phyloP scores from a whole-genome alignment of 108 stramenopile species.

The Skeletonema costatum region DNA sequence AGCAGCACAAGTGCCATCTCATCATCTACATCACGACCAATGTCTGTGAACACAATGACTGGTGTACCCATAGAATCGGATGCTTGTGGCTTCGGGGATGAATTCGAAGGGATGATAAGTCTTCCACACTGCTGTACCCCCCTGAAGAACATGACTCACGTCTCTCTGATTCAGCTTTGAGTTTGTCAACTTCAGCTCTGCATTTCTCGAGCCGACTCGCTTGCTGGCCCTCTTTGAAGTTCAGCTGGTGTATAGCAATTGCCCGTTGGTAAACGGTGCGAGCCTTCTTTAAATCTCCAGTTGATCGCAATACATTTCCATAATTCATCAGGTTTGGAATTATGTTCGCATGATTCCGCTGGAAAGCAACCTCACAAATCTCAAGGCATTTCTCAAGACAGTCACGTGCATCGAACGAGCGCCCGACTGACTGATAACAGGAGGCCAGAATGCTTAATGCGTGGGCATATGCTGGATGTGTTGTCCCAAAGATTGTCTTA shows the following conservation, averaged over 20 bases:
- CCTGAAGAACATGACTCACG: too few relatives aligned
- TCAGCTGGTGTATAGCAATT: slow-evolving; percentile 33
- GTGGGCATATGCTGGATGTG: slow-evolving; percentile 52
- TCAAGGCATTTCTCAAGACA: slow-evolving; percentile 48
- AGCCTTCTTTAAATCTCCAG: slow-evolving; percentile 42
- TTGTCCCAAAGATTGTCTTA: slow-evolving; percentile 40
- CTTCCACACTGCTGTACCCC: too few relatives aligned
- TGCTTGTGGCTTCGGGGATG: neutral
- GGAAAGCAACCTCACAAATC: slow-evolving; percentile 51
- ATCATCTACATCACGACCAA: slow-evolving; percentile 57
- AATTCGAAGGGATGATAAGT: slow-evolving; percentile 8
- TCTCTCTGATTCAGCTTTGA: slow-evolving; percentile 1
- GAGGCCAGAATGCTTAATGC: slow-evolving; percentile 51
- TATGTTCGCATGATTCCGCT: slow-evolving; percentile 52
- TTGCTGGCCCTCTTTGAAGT: slow-evolving; percentile 51
- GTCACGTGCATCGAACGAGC: slow-evolving; percentile 50
- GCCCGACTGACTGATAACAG: slow-evolving; percentile 47
- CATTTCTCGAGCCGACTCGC: slow-evolving; percentile 50
- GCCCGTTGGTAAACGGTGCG: slow-evolving; percentile 42
- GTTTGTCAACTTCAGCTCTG: slow-evolving; percentile 18
- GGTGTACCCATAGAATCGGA: slow-evolving; percentile 40
- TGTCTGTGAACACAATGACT: slow-evolving; percentile 52
- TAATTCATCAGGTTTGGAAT: slow-evolving; percentile 57
- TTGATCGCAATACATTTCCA: slow-evolving; percentile 47
- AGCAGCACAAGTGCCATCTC: slow-evolving; percentile 47